Conservation (phyloP, 108 stramenopile species). For the Cyclotella atomus region DNA sequence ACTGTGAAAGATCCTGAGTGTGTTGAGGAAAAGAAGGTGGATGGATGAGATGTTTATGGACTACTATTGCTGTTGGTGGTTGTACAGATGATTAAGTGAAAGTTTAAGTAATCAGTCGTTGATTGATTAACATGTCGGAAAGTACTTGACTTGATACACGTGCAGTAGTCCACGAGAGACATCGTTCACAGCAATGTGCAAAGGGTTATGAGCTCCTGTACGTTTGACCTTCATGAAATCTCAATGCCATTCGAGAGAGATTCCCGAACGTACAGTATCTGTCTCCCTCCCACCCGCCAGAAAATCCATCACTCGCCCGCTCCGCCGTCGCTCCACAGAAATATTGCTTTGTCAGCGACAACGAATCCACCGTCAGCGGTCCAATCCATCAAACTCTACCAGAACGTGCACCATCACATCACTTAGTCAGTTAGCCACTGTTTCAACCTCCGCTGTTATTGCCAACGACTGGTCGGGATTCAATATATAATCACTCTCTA, state of each 20-base stretch:
- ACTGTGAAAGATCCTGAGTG: background rate
- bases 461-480: background rate
- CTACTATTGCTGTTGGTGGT: too few species aligned
- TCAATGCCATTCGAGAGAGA: too few species aligned
- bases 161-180: too few species aligned
- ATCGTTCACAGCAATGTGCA: too few species aligned
- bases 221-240: too few species aligned
- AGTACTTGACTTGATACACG: too few species aligned
- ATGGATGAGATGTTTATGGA: conserved; percentile 6
- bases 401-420: background rate
- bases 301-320: too few species aligned
- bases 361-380: background rate
- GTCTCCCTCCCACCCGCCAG: background rate
- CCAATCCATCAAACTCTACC: background rate
- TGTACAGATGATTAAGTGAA: too few species aligned
- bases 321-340: background rate
- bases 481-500: background rate
- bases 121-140: too few species aligned
- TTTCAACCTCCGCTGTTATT: background rate
- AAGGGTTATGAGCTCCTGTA: too few species aligned
- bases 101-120: too few species aligned
- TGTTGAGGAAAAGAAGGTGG: conserved; percentile 8
- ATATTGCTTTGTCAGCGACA: background rate
- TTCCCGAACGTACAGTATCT: too few species aligned
- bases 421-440: background rate